Base-by-base conservation (phyloP, 768 basidiomycete species). In the Kwoniella newhampshirensis region DNA sequence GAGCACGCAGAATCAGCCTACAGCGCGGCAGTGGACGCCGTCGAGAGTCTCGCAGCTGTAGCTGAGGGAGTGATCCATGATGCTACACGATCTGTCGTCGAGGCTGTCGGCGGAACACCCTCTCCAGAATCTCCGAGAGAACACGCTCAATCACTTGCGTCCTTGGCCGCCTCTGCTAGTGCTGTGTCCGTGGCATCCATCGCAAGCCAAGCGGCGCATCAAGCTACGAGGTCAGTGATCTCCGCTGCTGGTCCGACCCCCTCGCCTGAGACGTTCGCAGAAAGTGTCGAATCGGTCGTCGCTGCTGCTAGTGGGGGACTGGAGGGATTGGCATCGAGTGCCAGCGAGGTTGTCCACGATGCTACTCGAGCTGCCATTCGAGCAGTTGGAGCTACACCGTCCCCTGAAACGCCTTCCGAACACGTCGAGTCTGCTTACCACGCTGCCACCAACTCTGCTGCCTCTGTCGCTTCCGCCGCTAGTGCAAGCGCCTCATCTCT, bases 231-330 rank as follows among this genome's bases (percentile, higher is more conserved):
- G 28, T 68, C 68, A 7, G 63, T 54, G 20, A 65, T 67, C 23
- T 61, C 53, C 46, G 68, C 71, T 20, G 66, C 52, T 6, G 71
- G 68, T 1, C 64, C 60, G 8, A 70, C 68, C 39, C 69, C 71
- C 15, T 57, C 60, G 2, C 64, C 71, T 2, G 71, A 73, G 44
- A 50, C 43, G 23, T 39, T 61, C 9, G 51, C 51, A 21, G 71
- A 71, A 52, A 52, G 65, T n/a, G 54, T 63, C 45, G 66, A 63
- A 51, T 62, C 64, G 7, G 40, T 48, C 9, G 41, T 58, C 9
- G 54, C 54, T 12, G 54, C 42, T 26, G 65, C 41, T 6, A 39
- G 47, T 2, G 49, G 57, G 18, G 58, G 35, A 13, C 46, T 44
- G 3, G 49, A 45, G 3, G 12, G 1, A 25, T 45, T 41, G 54